A percentile compares a stretch with the other conserved stretches of the same genome.
These are phyloP conservation scores for Leptographium procerum DNA, from an alignment of 2,329 filamentous ascomycete genomes.

Conservation along the genomic window DNA sequence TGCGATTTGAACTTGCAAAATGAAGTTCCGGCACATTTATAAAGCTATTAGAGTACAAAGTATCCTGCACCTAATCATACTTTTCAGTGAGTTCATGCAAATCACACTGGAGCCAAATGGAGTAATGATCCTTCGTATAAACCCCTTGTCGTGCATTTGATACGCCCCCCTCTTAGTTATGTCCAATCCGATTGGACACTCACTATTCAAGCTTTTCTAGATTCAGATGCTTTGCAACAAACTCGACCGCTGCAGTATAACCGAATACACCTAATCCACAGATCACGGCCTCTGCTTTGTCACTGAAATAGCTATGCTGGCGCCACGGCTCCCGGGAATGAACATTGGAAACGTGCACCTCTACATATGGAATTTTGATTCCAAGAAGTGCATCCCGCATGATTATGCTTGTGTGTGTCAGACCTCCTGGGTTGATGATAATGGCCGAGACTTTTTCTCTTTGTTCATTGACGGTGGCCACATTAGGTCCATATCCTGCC, in stretches of 20 bases:
- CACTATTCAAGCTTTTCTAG: conserved; percentile 14
- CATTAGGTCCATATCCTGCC: background rate
- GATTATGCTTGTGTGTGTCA: conserved; percentile 66
- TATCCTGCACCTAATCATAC: too few species aligned
- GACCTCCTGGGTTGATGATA: conserved; percentile 65
- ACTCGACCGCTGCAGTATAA: conserved; percentile 50
- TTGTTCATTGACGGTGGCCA: too few species aligned
- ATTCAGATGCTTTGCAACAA: conserved; percentile 33
- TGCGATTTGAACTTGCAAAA: background rate
- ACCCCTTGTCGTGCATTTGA: too few species aligned
- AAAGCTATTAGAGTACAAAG: too few species aligned
- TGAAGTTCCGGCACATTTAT: too few species aligned
- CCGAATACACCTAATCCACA: conserved; percentile 55
- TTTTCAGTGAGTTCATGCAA: too few species aligned
- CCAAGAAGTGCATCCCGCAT: conserved; percentile 63
- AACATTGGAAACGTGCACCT: conserved; percentile 67
- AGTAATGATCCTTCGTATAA: too few species aligned
- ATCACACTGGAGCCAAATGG: too few species aligned
- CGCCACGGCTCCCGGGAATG: conserved; percentile 60
- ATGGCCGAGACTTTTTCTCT: conserved; percentile 42
- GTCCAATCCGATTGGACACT: too few species aligned
- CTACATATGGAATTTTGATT: conserved; percentile 61
- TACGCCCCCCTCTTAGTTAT: conserved; percentile 2
- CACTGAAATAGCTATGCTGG: conserved; percentile 59
- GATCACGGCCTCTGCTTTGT: conserved; percentile 65